Conservation (phyloP, 1,284 basidiomycete species). For the Irpex rosettiformis region DNA sequence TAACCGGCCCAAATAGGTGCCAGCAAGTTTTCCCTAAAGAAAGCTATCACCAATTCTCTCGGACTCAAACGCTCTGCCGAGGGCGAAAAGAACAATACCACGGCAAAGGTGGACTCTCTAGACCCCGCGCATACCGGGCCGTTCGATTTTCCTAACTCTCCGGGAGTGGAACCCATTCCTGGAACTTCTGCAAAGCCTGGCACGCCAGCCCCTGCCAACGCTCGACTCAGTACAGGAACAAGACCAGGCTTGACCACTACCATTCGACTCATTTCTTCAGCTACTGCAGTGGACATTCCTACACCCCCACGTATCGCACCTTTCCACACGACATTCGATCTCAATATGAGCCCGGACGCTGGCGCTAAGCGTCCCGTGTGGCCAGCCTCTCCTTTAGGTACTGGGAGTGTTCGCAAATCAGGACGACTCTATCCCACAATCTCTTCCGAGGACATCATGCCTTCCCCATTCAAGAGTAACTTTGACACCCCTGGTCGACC, state of each 20-base stretch:
- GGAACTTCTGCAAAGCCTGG: slow-evolving; percentile 55
- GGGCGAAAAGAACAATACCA: slow-evolving; percentile 26
- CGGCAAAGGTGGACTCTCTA: background rate
- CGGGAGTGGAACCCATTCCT: slow-evolving; percentile 42
- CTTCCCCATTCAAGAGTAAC: slow-evolving; percentile 6
- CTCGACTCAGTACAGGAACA: slow-evolving; percentile 51
- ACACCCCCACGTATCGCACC: slow-evolving; percentile 61
- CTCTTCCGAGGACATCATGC: slow-evolving; percentile 38
- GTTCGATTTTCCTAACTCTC: slow-evolving; percentile 4
- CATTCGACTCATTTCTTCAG: slow-evolving; percentile 56
- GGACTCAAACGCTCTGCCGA: slow-evolving; percentile 54
- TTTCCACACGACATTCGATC: slow-evolving; percentile 61
- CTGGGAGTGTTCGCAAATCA: slow-evolving; percentile 26
- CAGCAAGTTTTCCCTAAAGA: slow-evolving; percentile 63
- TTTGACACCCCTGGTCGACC: slow-evolving; percentile 2
- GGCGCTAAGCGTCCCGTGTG: slow-evolving; percentile 32
- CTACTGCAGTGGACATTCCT: slow-evolving; percentile 19
- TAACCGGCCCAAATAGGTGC: too few species aligned
- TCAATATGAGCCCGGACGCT: slow-evolving; percentile 50
- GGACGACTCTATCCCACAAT: slow-evolving; percentile 37
- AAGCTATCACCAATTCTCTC: slow-evolving; percentile 59
- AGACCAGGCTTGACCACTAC: slow-evolving; percentile 43
- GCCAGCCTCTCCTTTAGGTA: slow-evolving; percentile 32
- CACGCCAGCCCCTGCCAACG: slow-evolving; percentile 51
- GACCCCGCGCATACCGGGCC: background rate